Percentiles rank a stretch among this genome's conserved stretches.
These are phyloP conservation scores for Cryptococcus sp. DNA, from an alignment of 1,284 basidiomycete species.

Conservation along the genomic window DNA sequence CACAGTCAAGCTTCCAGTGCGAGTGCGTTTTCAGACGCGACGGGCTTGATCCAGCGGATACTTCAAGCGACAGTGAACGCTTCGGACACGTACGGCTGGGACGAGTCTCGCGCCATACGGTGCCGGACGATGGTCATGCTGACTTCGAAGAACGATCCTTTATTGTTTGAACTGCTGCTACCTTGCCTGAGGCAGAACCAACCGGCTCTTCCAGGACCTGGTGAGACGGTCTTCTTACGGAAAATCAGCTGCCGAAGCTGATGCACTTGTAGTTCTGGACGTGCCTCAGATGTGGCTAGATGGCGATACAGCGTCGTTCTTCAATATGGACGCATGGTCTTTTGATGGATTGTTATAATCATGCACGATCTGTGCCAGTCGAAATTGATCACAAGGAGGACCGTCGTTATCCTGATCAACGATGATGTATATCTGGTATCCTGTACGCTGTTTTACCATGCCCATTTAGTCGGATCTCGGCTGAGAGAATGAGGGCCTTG, in stretches of 20 bases:
- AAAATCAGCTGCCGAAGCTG: not conserved
- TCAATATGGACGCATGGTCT: no score
- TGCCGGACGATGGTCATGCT: not conserved
- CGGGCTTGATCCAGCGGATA: not conserved
- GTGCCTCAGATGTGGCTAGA: not conserved
- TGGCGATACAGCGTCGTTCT: not conserved
- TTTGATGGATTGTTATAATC: no score
- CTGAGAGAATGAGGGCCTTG: no score
- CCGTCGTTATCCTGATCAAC: no score
- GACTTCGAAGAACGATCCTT: not conserved
- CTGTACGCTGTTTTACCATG: no score
- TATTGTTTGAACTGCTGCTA: not conserved
- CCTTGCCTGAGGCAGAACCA: not conserved
- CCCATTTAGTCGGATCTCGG: no score
- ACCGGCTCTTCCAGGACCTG: not conserved
- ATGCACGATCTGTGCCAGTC: no score
- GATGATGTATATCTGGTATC: no score
- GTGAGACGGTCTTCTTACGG: not conserved
- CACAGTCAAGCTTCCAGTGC: not conserved
- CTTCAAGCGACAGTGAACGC: not conserved
- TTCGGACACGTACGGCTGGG: slow-evolving; percentile 1
- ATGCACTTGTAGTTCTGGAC: not conserved
- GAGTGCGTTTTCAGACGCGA: not conserved
- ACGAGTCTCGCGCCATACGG: not conserved
- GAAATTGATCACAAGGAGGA: no score